Base-by-base conservation (phyloP, 2,329 filamentous ascomycete genomes). In the Fusarium circinatum region DNA sequence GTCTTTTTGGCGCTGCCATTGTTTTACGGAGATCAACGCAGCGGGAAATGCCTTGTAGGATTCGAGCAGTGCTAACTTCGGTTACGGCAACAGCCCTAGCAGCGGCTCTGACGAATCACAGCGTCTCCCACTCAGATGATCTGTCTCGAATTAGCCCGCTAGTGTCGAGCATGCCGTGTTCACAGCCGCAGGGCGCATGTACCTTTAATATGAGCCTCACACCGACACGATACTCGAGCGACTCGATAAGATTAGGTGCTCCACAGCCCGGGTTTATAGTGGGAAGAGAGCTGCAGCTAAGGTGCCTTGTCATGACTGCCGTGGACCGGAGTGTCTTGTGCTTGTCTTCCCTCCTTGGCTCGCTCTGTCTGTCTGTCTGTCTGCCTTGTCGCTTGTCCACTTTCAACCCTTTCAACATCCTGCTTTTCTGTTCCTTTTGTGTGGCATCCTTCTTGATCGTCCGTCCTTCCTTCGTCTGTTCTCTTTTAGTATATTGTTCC, bases 181-280 rank as follows among this genome's bases (percentile, higher is more conserved):
- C 32, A 26, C 32, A 34, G 32, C 32, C 41, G n/a, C 57, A 71
- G 68, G 38, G 39, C 44, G 20, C 56, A 68, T 42, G 64, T 67
- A 66, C 38, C 42, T 49, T 41, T 55, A 20, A n/a, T 38, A 38
- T 38, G 48, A 13, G 15, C 11, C 30, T 20, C 28, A 4, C 30
- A 20, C 13, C 24, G 13, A 24, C 32, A 20, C 22, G 55, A 44
- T 68, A 68, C 65, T 68, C 9, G 26, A 14, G 22, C 30, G 15
- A 28, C 36, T 52, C n/a, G 49, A 57, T 70, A 65, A 70, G 65
- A 70, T 70, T 65, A 70, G 65, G 34, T 44, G 48, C 45, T 47
- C 67, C 65, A 68, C 56, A 22, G 30, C 22, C 42, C n/a, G 65
- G 57, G 58, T 58, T 52, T 26, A 49, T 28, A 39, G 65, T 44